These are phyloP conservation scores for Neurospora sp. DNA, from an alignment of 495 filamentous ascomycete genomes.

Conservation along the genomic window DNA sequence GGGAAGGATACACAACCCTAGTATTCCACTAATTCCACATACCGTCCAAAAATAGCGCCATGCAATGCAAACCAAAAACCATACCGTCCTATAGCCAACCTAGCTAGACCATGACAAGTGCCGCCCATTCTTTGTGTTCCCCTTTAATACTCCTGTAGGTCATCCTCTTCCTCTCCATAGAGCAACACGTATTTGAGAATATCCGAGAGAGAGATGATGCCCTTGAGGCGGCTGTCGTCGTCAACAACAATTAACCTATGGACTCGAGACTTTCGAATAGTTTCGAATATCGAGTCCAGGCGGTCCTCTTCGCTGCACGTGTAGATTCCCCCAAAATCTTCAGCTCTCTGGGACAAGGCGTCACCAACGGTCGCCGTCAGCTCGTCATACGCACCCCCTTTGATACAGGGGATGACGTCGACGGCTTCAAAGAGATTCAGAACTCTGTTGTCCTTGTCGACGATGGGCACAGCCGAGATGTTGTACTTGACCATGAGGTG, in stretches of 20 bases:
- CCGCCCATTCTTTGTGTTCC: not conserved
- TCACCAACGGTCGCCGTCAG: constrained; percentile 80
- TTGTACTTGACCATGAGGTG: constrained; percentile 85
- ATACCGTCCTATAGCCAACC: constrained; percentile 1
- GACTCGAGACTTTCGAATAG: constrained; percentile 86
- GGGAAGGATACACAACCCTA: constrained; percentile 21
- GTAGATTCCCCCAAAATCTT: constrained; percentile 93
- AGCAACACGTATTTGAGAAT: constrained; percentile 92
- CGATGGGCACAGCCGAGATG: constrained; percentile 89
- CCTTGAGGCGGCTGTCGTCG: constrained; percentile 72
- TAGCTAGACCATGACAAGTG: not conserved
- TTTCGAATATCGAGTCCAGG: constrained; percentile 92
- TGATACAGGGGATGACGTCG: constrained; percentile 92
- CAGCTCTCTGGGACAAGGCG: constrained; percentile 74
- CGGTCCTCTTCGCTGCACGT: constrained; percentile 88
- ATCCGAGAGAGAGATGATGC: constrained; percentile 88
- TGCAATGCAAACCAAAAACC: not conserved
- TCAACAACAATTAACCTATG: constrained; percentile 91
- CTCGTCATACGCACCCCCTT: constrained; percentile 86
- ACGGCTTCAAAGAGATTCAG: constrained; percentile 98
- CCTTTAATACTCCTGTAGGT: constrained; percentile 19
- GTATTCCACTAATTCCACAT: constrained; percentile 18
- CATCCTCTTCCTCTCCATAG: constrained; percentile 63
- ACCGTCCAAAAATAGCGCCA: constrained; percentile 7
- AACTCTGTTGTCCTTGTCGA: constrained; percentile 71